Base-by-base conservation (phyloP, 106 monocot species). In the Platanthera zijinensis region DNA sequence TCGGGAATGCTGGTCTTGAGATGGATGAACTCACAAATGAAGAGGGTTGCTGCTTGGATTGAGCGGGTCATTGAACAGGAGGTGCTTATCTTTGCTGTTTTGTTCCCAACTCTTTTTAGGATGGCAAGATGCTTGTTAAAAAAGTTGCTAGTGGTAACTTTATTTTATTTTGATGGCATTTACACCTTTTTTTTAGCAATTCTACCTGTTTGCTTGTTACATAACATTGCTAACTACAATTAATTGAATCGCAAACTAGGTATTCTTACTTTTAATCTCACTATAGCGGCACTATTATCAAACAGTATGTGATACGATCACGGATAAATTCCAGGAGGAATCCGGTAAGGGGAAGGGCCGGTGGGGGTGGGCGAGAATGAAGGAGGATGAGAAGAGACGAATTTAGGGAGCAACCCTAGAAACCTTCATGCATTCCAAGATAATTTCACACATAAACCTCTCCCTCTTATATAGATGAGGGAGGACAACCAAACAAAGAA, bases 11-110 rank as follows among this genome's bases (percentile, higher is more conserved):
- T 96, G 81, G 89, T 96, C 28, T 81, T 91, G 25, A 85, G 96
- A 51, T 96, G 96, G 96, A 89, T 96, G 67, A 96, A 96, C 64
- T 78, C 90, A 75, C 93, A 93, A 66, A 72, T 93, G 53, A 89
- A 85, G 72, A 83, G 90, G 77, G 91, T 96, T 78, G 83, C 77
- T 83, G 87, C 73, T 7, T 93, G 93, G 96, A 89, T 96, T 77
- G 87, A 93, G 76, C 76, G 96, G 75, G 85, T 93, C 18, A 83
- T 88, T 81, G 81, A 87, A 57, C 89, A 89, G 59, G 96, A 93
- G 96, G 96, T 96, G 89, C 51, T 28, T 67, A 9, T 59, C 48
- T 50, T 5, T 52, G 50, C 19, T 71, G 45, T 63, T 25, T 68
- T 10, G 28, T 25, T 73, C 11, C 9, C 56, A 28, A 63, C 67